phyloP scores from a whole-genome alignment of 768 basidiomycete species.

The Tubosaeta sp. region DNA sequence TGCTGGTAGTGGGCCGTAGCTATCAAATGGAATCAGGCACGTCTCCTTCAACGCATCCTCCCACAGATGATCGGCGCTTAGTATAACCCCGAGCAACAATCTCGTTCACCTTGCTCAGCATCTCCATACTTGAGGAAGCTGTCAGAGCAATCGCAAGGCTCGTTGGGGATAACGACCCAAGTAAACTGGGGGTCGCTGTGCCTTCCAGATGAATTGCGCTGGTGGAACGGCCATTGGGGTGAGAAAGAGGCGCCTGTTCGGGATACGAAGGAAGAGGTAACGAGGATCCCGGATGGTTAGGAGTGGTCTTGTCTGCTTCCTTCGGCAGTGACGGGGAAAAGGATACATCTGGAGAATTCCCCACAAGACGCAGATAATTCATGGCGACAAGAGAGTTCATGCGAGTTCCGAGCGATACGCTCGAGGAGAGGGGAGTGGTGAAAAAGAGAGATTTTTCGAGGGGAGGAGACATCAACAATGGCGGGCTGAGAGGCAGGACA shows the following conservation, averaged over 20 bases:
- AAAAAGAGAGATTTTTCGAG: conserved; percentile 57
- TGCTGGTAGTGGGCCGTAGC: too few relatives aligned
- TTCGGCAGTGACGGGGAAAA: conserved; percentile 19
- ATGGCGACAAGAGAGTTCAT: not conserved
- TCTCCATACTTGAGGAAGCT: conserved; percentile 21
- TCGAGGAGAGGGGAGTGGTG: conserved; percentile 23
- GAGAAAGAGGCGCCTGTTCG: conserved; percentile 1
- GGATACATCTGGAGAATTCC: conserved; percentile 10
- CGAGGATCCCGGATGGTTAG: conserved; percentile 6
- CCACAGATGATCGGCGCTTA: conserved; percentile 8
- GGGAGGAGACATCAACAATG: conserved; percentile 52
- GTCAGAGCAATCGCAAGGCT: conserved; percentile 20
- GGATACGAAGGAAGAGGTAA: conserved; percentile 25
- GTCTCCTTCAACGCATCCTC: not conserved
- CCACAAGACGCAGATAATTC: not conserved
- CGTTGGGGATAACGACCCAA: conserved; percentile 22
- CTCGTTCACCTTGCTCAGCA: conserved; percentile 32
- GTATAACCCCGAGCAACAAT: conserved; percentile 37
- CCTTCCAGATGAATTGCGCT: conserved; percentile 2
- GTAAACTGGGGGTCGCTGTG: conserved; percentile 4
- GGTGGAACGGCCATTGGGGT: conserved; percentile 7
- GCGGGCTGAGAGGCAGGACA: conserved; percentile 53
- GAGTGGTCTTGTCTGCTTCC: conserved; percentile 3
- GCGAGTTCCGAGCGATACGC: conserved; percentile 12
- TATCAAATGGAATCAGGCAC: not conserved